These are phyloP conservation scores for Pseudozyma sp. DNA, from an alignment of 1,284 basidiomycete species.

Conservation along the genomic window DNA sequence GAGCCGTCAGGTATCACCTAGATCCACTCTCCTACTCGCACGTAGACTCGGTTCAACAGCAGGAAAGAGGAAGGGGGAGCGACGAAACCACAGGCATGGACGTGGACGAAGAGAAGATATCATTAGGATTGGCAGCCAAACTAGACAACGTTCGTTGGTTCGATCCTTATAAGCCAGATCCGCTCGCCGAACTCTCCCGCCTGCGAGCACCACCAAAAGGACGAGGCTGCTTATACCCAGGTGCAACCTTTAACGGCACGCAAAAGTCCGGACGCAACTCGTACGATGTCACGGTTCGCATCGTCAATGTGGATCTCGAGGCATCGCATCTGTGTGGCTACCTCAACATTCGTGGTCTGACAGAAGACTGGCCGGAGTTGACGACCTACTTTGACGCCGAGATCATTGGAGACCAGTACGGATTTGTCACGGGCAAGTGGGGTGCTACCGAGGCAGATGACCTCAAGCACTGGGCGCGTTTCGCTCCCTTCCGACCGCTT, in stretches of 20 bases:
- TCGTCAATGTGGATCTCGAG: conserved; percentile 64
- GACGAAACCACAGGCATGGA: conserved; percentile 10
- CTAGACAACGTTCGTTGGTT: conserved; percentile 43
- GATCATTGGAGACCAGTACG: conserved; percentile 61
- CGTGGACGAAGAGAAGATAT: conserved; percentile 6
- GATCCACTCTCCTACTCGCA: conserved; percentile 15
- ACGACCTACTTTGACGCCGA: conserved; percentile 68
- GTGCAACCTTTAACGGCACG: conserved; percentile 62
- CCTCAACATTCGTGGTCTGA: conserved; percentile 67
- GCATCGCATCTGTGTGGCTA: conserved; percentile 64
- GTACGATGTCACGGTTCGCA: conserved; percentile 64
- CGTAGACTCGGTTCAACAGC: background rate
- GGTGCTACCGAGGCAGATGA: conserved; percentile 63
- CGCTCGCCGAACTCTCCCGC: conserved; percentile 45
- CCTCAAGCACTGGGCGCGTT: conserved; percentile 65
- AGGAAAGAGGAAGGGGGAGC: background rate
- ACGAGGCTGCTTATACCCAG: conserved; percentile 62
- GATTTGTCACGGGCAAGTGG: conserved; percentile 65
- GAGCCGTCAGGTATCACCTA: conserved; percentile 30
- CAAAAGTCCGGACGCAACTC: conserved; percentile 62
- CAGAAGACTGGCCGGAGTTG: conserved; percentile 67
- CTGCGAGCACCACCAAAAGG: conserved; percentile 37
- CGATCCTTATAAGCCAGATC: conserved; percentile 52
- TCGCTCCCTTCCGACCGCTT: conserved; percentile 57
- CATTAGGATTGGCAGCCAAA: conserved; percentile 16